phyloP scores from a whole-genome alignment of 2,329 filamentous ascomycete species.

The Aspergillus tanneri region DNA sequence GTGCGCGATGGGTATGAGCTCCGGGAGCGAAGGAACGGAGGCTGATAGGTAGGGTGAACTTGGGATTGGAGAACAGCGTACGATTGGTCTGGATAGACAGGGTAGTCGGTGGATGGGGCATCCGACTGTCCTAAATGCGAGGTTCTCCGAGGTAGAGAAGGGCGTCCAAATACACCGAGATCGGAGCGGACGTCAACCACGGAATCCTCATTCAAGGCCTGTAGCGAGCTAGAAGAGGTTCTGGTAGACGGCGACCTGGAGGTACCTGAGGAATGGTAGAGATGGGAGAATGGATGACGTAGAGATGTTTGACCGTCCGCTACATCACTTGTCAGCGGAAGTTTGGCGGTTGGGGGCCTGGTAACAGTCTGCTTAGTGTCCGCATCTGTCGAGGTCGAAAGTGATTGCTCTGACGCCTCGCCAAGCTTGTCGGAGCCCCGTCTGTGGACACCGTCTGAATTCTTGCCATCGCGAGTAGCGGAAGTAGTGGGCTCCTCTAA shows the following conservation, averaged over 20 bases:
- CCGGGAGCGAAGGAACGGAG: conserved; percentile 41
- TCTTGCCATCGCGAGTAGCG: conserved; percentile 26
- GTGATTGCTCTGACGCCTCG: conserved; percentile 22
- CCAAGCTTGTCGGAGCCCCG: conserved; percentile 21
- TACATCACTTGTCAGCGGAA: conserved; percentile 25
- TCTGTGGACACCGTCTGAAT: conserved; percentile 21
- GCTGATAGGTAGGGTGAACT: conserved; percentile 41
- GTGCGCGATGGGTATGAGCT: conserved; percentile 47
- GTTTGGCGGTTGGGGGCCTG: conserved; percentile 29
- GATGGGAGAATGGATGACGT: conserved; percentile 34
- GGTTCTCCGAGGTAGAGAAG: conserved; percentile 25
- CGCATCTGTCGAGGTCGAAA: conserved; percentile 21
- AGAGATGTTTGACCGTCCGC: conserved; percentile 33
- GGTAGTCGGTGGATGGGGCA: conserved; percentile 34
- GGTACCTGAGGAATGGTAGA: conserved; percentile 37
- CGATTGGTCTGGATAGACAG: conserved; percentile 50
- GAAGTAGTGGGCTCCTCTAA: conserved; percentile 31
- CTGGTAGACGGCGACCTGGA: conserved; percentile 39
- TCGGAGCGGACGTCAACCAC: conserved; percentile 40
- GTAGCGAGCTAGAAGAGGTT: conserved; percentile 45
- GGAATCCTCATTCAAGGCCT: conserved; percentile 40
- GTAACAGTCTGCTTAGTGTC: conserved; percentile 23
- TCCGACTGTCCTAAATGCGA: conserved; percentile 32
- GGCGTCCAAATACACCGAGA: conserved; percentile 24
- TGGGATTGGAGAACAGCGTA: conserved; percentile 49